These are phyloP conservation scores for Babesia ovata DNA, from an alignment of 169 alveolate species.

Conservation along the genomic window DNA sequence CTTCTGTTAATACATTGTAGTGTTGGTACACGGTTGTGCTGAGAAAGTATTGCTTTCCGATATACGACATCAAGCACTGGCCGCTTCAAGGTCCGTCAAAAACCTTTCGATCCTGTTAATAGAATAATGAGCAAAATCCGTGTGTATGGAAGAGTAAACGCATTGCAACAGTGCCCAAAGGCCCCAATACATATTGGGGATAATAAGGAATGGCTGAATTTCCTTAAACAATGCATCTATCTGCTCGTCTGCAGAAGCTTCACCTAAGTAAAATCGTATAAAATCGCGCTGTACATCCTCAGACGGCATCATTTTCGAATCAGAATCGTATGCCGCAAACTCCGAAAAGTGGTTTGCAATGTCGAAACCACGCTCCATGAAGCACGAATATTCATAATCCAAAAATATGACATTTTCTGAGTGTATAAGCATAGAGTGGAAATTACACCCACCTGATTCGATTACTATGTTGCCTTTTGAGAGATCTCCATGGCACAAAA, in stretches of 20 bases:
- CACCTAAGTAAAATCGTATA: constrained; percentile 32
- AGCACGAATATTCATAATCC: constrained; percentile 77
- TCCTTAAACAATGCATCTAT: constrained; percentile 41
- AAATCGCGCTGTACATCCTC: constrained; percentile 59
- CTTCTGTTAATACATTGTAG: no score
- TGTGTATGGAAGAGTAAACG: constrained; percentile 65
- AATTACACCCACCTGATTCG: neutral
- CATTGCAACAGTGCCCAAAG: constrained; percentile 75
- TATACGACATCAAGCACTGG: neutral
- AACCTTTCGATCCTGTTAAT: constrained; percentile 45
- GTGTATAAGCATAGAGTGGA: no score
- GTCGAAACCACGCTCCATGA: constrained; percentile 78
- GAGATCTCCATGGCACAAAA: constrained; percentile 76
- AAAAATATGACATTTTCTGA: constrained; percentile 61
- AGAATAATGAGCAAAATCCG: constrained; percentile 68
- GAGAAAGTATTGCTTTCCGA: no score
- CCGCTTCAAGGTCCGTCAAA: constrained; percentile 2
- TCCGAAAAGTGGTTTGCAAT: constrained; percentile 77
- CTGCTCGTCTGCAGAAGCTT: constrained; percentile 1
- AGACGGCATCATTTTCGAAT: constrained; percentile 60
- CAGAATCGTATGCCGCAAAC: constrained; percentile 67
- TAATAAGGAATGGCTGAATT: constrained; percentile 73
- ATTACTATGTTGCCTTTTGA: constrained; percentile 69
- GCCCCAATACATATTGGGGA: constrained; percentile 75
- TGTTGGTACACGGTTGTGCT: no score